A percentile compares a stretch with the other conserved stretches of the same genome.
Conservation (phyloP, 768 basidiomycete genomes). For the Infundibulicybe gibba region DNA sequence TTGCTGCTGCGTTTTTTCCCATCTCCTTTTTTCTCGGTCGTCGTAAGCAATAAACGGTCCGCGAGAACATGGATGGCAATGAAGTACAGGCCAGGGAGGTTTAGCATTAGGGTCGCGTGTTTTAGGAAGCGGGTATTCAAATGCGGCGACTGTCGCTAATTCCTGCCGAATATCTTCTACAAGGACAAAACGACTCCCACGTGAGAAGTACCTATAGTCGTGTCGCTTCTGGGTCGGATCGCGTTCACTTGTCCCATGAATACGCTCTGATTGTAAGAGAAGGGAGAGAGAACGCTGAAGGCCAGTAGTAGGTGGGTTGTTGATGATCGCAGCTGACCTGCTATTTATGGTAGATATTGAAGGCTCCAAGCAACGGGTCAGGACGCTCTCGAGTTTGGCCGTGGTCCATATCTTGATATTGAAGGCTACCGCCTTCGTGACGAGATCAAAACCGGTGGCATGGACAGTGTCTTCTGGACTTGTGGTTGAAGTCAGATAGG, state of each 20-base stretch:
- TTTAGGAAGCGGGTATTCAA: slow-evolving; percentile 69
- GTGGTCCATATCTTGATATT: slow-evolving; percentile 88
- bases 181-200: slow-evolving; percentile 73
- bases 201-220: slow-evolving; percentile 84
- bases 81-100: slow-evolving; percentile 78
- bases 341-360: slow-evolving; percentile 19
- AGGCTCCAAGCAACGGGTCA: slow-evolving; percentile 58
- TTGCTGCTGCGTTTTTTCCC: slow-evolving; percentile 52
- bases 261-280: slow-evolving; percentile 75
- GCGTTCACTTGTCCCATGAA: slow-evolving; percentile 87
- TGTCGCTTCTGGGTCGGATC: slow-evolving; percentile 86
- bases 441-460: slow-evolving; percentile 36
- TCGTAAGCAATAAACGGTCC: slow-evolving; percentile 78
- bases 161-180: slow-evolving; percentile 89
- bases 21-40: slow-evolving; percentile 65
- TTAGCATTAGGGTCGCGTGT: slow-evolving; percentile 47
- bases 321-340: slow-evolving; percentile 21
- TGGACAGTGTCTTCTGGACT: slow-evolving; percentile 7
- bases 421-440: slow-evolving; percentile 63
- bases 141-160: slow-evolving; percentile 77
- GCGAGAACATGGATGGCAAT: slow-evolving; percentile 71
- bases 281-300: slow-evolving; percentile 51
- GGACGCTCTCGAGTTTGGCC: slow-evolving; percentile 65
- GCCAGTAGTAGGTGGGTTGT: slow-evolving; percentile 19
- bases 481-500: neutral